Conservation (phyloP, 2,329 filamentous ascomycete genomes). For the Alternaria tenuissima region DNA sequence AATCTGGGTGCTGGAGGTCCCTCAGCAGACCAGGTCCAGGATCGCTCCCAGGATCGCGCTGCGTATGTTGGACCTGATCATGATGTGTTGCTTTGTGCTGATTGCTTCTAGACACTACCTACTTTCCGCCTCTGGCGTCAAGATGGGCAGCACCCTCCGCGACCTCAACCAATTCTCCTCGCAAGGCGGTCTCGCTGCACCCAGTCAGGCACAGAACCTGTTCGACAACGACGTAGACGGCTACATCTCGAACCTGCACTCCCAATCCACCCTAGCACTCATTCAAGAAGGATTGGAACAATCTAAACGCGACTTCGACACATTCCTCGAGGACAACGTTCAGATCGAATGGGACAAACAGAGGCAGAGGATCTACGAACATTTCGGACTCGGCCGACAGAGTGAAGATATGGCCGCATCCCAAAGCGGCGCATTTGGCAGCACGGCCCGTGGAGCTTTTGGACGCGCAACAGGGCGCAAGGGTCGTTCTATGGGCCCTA, state of each 20-base stretch:
- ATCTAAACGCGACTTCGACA: constrained; percentile 89
- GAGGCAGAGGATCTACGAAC: constrained; percentile 90
- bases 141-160: constrained; percentile 82
- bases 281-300: constrained; percentile 90
- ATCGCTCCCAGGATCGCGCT: constrained; percentile 55
- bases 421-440: constrained; percentile 47
- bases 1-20: constrained; percentile 79
- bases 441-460: constrained; percentile 58
- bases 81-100: constrained; percentile 15
- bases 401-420: constrained; percentile 50
- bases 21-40: constrained; percentile 58
- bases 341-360: constrained; percentile 96
- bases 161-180: constrained; percentile 83
- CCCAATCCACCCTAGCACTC: constrained; percentile 89
- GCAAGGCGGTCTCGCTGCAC: constrained; percentile 68
- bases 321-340: constrained; percentile 92
- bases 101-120: constrained; percentile 77
- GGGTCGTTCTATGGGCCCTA: constrained; percentile 50
- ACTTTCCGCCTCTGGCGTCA: constrained; percentile 90
- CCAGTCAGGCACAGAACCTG: constrained; percentile 46
- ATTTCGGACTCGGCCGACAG: constrained; percentile 79
- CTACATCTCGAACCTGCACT: constrained; percentile 85
- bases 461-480: constrained; percentile 57
- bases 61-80: constrained; percentile 55
- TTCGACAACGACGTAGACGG: constrained; percentile 68